Percentiles rank a stretch among this genome's conserved stretches.
Evolutionary conservation across 805 yeast species (phyloP).

Genomic region (Lipomyces orientalis): DNA sequence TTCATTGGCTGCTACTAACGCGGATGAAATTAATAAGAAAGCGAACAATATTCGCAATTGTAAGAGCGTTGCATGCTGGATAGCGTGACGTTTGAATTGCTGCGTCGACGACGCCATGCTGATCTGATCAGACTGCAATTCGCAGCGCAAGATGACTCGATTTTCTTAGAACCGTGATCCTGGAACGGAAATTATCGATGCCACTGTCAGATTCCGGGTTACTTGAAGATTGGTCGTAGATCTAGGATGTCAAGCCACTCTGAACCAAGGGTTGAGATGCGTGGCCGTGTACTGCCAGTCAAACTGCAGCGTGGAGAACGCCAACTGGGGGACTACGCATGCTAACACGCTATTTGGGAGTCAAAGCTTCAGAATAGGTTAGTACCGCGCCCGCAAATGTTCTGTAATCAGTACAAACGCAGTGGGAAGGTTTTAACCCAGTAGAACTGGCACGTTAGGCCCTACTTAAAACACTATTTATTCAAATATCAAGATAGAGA

Average conservation of each 20-base stretch:
- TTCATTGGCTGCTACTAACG: constrained; percentile 1
- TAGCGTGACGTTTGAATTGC: neutral
- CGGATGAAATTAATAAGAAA: neutral
- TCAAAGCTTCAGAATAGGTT: too few relatives aligned
- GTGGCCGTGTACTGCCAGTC: too few relatives aligned
- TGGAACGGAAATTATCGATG: neutral
- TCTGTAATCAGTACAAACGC: too few relatives aligned
- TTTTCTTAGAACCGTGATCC: neutral
- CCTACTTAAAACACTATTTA: too few relatives aligned
- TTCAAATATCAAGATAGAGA: too few relatives aligned
- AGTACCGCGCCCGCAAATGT: too few relatives aligned
- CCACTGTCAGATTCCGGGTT: neutral
- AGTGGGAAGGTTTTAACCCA: too few relatives aligned
- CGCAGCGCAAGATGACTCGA: neutral
- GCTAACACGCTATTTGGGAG: too few relatives aligned
- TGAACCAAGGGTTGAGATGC: too few relatives aligned
- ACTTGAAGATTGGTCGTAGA: neutral
- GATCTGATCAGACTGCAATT: neutral
- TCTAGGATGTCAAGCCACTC: neutral
- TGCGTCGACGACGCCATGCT: neutral
- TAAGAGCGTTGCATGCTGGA: neutral
- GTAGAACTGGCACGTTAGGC: too few relatives aligned
- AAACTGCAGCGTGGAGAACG: too few relatives aligned
- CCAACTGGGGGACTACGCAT: too few relatives aligned
- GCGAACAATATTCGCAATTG: neutral